Base-by-base conservation (phyloP, 768 basidiomycete genomes). In the Myochromella boudieri region DNA sequence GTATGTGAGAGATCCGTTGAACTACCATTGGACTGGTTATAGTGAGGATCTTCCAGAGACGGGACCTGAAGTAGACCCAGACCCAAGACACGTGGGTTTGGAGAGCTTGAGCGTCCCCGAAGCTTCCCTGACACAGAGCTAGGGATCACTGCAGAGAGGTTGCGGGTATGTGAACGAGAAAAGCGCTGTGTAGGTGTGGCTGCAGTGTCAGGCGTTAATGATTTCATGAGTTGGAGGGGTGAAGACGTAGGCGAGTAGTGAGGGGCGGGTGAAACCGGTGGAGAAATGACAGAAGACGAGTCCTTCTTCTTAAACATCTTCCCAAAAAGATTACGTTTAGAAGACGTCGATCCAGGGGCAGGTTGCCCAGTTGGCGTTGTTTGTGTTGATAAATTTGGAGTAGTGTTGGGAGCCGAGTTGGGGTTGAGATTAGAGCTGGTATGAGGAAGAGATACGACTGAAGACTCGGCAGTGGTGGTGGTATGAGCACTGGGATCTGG, bases 271-370 rank as follows among this genome's bases (percentile, higher is more conserved):
- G 67, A 47, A 7, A 60, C 34, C n/a, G 65, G 57, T 34, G 65
- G 55, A n/a, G 45, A 31, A 4, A 24, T 32, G 28, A 41, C 5
- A 9, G 42, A 20, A 12, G 10, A 48, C 25, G 62, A 48, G 36
- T 61, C 55, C 33, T 59, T 50, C n/a, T 75, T 80, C 60, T 78
- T 85, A 71, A 91, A 91, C 26, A 91, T 66, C 59, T 78, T 85
- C 21, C 82, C 76, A 52, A 91, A 86, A 15, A 91, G 77, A 51
- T 80, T 84, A 17, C 80, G 68, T 49, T 82, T 78, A 48, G 60
- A 44, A 3, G 56, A 42, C 6, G 44, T 25, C 34, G 53, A 31
- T 15, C 37, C 22, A 22, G 50, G 15, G 36, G 31, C 15, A 45
- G 46, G 42, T 29, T 41, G 20, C 4, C 28, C 44, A 4, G 31